These are phyloP conservation scores for Arthrobotrys entomopaga DNA, from an alignment of 2,329 filamentous ascomycete species.

Conservation along the genomic window DNA sequence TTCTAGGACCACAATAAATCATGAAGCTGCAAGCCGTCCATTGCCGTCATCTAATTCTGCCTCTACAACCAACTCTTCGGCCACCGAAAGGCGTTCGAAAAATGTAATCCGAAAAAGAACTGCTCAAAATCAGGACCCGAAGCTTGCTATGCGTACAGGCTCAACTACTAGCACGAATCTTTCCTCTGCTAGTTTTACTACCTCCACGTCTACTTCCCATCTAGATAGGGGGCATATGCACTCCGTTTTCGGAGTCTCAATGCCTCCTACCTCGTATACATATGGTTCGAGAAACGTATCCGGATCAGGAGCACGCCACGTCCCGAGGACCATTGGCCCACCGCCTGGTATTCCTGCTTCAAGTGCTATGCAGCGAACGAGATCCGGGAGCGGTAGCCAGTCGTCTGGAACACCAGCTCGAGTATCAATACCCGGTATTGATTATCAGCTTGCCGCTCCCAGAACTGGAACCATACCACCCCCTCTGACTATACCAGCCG, in stretches of 20 bases:
- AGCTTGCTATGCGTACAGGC: conserved; percentile 43
- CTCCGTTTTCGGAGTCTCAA: conserved; percentile 42
- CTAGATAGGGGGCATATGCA: conserved; percentile 37
- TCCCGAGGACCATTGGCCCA: conserved; percentile 31
- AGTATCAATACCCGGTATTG: conserved; percentile 38
- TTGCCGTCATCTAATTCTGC: conserved; percentile 26
- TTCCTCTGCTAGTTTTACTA: conserved; percentile 50
- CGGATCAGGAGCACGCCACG: conserved; percentile 21
- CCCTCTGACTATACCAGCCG: conserved; percentile 52
- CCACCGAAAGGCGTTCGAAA: conserved; percentile 39
- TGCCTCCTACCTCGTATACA: conserved; percentile 50
- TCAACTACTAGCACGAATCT: conserved; percentile 50
- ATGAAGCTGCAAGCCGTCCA: conserved; percentile 25
- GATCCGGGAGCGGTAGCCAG: conserved; percentile 50
- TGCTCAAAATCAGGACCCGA: conserved; percentile 24
- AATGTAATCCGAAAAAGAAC: conserved; percentile 44
- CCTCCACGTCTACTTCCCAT: conserved; percentile 46
- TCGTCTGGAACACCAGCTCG: conserved; percentile 32
- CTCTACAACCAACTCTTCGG: conserved; percentile 44
- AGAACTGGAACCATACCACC: conserved; percentile 44
- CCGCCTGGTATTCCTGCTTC: conserved; percentile 32
- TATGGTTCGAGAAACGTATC: conserved; percentile 40
- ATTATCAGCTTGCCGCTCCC: conserved; percentile 30
- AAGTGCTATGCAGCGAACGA: conserved; percentile 39
- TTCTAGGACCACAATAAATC: conserved; percentile 37